A percentile compares a stretch with the other conserved stretches of the same genome.
These are phyloP conservation scores for Capsella rubella DNA, from an alignment of 441 rosid genomes.

Conservation along the genomic window DNA sequence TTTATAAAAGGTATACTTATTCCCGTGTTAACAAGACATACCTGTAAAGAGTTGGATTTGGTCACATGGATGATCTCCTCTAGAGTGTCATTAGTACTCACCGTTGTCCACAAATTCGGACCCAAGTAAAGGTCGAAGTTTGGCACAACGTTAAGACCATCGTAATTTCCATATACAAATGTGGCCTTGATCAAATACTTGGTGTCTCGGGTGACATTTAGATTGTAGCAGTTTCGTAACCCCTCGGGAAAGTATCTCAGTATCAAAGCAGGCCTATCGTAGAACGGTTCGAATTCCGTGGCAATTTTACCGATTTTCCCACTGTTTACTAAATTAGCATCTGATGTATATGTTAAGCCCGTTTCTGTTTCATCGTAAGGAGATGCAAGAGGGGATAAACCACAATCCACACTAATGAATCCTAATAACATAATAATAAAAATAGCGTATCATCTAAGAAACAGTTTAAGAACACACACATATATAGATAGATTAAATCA, in stretches of 20 bases:
- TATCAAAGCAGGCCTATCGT: conserved; percentile 20
- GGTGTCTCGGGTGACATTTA: conserved; percentile 43
- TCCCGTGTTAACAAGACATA: conserved; percentile 57
- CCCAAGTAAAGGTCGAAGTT: conserved; percentile 48
- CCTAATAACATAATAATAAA: conserved; percentile 37
- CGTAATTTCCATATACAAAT: conserved; percentile 53
- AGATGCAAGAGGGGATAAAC: conserved; percentile 32
- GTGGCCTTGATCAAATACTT: conserved; percentile 45
- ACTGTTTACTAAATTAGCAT: conserved; percentile 28
- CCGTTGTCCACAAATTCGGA: conserved; percentile 50
- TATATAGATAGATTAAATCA: background rate
- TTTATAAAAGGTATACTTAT: conserved; percentile 60
- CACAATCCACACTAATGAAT: conserved; percentile 63
- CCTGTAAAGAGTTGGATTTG: conserved; percentile 25
- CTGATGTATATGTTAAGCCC: conserved; percentile 45
- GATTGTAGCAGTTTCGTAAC: conserved; percentile 46
- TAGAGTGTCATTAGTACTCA: conserved; percentile 14
- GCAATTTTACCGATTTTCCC: conserved; percentile 31
- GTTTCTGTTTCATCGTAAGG: conserved; percentile 29
- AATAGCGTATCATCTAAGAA: background rate
- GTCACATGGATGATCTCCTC: conserved; percentile 54
- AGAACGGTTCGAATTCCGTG: conserved; percentile 21
- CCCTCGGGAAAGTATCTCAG: conserved; percentile 55
- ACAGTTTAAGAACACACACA: background rate
- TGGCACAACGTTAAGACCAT: conserved; percentile 29